A percentile compares a stretch with the other conserved stretches of the same genome.
These are phyloP conservation scores for Fusarium sp. DNA, from an alignment of 2,329 filamentous ascomycete species.

Conservation along the genomic window DNA sequence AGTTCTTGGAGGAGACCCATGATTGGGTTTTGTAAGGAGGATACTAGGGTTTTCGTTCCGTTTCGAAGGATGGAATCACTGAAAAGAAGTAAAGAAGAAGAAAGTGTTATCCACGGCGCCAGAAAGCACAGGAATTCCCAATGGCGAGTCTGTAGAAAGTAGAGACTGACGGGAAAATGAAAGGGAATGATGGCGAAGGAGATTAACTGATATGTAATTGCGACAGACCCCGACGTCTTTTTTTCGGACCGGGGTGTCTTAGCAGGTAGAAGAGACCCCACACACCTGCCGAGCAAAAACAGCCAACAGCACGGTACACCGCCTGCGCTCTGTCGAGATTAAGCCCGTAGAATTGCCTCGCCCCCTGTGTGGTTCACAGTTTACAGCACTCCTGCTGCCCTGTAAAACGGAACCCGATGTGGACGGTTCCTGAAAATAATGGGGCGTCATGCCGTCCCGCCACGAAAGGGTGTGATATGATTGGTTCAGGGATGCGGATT, in stretches of 20 bases:
- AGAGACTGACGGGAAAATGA: slow-evolving; percentile 32
- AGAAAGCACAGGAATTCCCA: slow-evolving; percentile 20
- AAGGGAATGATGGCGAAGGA: slow-evolving; percentile 40
- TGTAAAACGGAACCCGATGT: slow-evolving; percentile 22
- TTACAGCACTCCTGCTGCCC: slow-evolving; percentile 1
- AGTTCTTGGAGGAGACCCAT: slow-evolving; percentile 69
- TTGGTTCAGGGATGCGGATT: slow-evolving; percentile 25
- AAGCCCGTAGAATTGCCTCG: slow-evolving; percentile 2
- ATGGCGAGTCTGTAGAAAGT: slow-evolving; percentile 32
- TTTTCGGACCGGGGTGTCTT: slow-evolving; percentile 37
- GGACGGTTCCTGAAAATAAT: slow-evolving; percentile 30
- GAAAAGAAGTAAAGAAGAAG: neutral
- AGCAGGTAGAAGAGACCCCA: slow-evolving; percentile 25
- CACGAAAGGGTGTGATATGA: slow-evolving; percentile 16
- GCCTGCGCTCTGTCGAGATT: slow-evolving; percentile 28
- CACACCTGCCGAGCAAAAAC: slow-evolving; percentile 15
- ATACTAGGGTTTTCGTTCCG: neutral
- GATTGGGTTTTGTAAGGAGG: slow-evolving; percentile 25
- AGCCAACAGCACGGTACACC: slow-evolving; percentile 28
- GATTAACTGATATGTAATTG: slow-evolving; percentile 49
- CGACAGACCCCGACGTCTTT: slow-evolving; percentile 39
- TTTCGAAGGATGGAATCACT: neutral
- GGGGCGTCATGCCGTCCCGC: neutral
- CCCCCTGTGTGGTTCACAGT: slow-evolving; percentile 7
- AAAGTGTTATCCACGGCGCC: slow-evolving; percentile 13